These are phyloP conservation scores for Cytospora chrysosperma DNA, from an alignment of 2,329 filamentous ascomycete species.

Conservation along the genomic window DNA sequence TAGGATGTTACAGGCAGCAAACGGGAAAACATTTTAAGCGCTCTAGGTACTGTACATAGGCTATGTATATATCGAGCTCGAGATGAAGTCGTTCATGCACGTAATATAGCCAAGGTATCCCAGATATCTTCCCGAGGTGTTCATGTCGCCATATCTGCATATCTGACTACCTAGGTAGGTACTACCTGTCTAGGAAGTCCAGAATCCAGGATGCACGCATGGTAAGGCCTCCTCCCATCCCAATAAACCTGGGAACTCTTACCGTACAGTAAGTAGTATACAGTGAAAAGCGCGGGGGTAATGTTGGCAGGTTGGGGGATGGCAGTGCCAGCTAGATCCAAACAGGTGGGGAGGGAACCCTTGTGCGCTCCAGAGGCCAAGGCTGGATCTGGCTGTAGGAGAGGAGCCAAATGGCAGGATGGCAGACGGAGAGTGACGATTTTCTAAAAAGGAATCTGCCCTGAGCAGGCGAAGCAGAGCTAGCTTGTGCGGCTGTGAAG, in stretches of 20 bases:
- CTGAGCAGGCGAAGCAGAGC: background rate
- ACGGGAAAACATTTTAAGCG: background rate
- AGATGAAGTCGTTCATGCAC: no score
- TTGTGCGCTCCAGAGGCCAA: background rate
- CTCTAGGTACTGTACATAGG: no score
- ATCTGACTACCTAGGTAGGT: no score
- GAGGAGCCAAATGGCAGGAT: background rate
- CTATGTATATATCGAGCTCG: no score
- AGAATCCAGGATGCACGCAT: background rate
- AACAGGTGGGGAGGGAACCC: background rate
- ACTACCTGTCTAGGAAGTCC: background rate
- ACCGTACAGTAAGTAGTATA: no score
- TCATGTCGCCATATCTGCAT: no score
- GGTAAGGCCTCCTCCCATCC: background rate
- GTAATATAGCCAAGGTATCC: no score
- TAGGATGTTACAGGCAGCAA: background rate
- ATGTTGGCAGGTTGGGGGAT: background rate
- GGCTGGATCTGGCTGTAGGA: background rate
- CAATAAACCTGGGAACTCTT: background rate
- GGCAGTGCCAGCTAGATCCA: background rate
- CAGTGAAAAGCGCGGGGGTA: background rate
- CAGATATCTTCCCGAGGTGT: no score
- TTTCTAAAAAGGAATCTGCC: background rate
- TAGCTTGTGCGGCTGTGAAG: background rate
- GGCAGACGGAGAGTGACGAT: background rate